A percentile compares a stretch with the other conserved stretches of the same genome.
These are phyloP conservation scores for Talaromyces piceae DNA, from an alignment of 2,329 filamentous ascomycete species.

Conservation along the genomic window DNA sequence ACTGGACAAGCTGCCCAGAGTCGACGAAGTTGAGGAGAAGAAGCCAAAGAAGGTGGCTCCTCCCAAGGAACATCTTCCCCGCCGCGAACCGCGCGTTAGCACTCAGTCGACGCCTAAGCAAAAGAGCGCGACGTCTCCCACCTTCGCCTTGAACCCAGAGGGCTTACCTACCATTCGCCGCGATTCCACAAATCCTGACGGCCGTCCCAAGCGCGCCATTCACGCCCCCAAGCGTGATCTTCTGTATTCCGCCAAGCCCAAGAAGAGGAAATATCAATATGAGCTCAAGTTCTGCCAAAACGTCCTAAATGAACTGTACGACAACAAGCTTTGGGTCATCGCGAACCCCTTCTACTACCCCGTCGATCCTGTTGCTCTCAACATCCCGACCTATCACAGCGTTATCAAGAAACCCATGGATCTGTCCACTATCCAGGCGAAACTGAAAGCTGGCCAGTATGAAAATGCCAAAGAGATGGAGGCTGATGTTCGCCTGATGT, in stretches of 20 bases:
- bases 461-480: conserved; percentile 78
- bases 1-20: conserved; percentile 52
- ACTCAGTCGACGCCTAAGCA: conserved; percentile 35
- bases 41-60: conserved; percentile 40
- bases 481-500: conserved; percentile 71
- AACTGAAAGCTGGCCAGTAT: conserved; percentile 73
- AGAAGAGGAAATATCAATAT: conserved; percentile 80
- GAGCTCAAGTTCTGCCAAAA: conserved; percentile 88
- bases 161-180: conserved; percentile 77
- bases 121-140: conserved; percentile 27
- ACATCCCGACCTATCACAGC: conserved; percentile 87
- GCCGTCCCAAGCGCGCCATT: conserved; percentile 85
- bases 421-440: conserved; percentile 68
- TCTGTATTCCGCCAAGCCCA: conserved; percentile 79
- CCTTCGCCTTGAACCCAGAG: conserved; percentile 70
- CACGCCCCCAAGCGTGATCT: conserved; percentile 89
- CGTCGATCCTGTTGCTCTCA: conserved; percentile 87
- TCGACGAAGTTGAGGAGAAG: conserved; percentile 56
- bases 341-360: conserved; percentile 72
- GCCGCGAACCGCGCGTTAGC: conserved; percentile 42
- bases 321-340: conserved; percentile 59
- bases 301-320: conserved; percentile 68
- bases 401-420: conserved; percentile 98
- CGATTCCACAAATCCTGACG: conserved; percentile 70
- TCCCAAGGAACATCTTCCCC: conserved; percentile 37